Evolutionary conservation across 2,329 filamentous ascomycete species (phyloP).

Genomic region (Fusarium pseudocircinatum): DNA sequence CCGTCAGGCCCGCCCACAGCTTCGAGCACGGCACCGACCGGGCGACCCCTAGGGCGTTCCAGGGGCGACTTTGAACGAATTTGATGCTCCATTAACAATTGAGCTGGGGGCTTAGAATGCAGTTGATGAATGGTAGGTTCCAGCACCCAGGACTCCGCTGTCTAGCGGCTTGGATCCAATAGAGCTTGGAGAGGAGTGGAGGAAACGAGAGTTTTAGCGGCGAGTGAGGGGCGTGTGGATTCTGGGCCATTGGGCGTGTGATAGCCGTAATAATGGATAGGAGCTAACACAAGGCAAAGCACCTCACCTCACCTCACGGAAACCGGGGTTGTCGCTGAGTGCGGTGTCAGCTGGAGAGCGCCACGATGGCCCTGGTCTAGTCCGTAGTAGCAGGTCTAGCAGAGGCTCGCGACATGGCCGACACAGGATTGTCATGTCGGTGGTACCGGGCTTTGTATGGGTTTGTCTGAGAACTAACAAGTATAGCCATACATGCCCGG

Average conservation of each 20-base stretch:
- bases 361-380: conserved; percentile 43
- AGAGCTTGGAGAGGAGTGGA: conserved; percentile 33
- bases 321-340: conserved; percentile 34
- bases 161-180: conserved; percentile 22
- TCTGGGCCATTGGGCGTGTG: background rate
- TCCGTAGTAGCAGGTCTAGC: conserved; percentile 24
- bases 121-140: conserved; percentile 37
- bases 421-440: conserved; percentile 19
- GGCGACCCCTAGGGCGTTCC: conserved; percentile 27
- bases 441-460: conserved; percentile 26
- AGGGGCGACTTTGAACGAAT: conserved; percentile 28
- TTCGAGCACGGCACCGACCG: conserved; percentile 16
- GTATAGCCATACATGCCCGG: conserved; percentile 23
- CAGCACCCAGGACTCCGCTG: conserved; percentile 30
- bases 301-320: conserved; percentile 32
- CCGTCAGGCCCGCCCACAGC: conserved; percentile 7
- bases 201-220: conserved; percentile 28
- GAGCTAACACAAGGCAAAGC: conserved; percentile 32
- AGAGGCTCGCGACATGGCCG: conserved; percentile 30
- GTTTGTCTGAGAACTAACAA: conserved; percentile 1
- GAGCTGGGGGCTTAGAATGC: conserved; percentile 20
- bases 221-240: conserved; percentile 20
- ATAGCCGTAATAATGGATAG: conserved; percentile 3
- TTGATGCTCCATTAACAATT: conserved; percentile 22
- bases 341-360: conserved; percentile 44